Evolutionary conservation across 768 basidiomycete species (phyloP).

Genomic region (Glaciozyma martinii): DNA sequence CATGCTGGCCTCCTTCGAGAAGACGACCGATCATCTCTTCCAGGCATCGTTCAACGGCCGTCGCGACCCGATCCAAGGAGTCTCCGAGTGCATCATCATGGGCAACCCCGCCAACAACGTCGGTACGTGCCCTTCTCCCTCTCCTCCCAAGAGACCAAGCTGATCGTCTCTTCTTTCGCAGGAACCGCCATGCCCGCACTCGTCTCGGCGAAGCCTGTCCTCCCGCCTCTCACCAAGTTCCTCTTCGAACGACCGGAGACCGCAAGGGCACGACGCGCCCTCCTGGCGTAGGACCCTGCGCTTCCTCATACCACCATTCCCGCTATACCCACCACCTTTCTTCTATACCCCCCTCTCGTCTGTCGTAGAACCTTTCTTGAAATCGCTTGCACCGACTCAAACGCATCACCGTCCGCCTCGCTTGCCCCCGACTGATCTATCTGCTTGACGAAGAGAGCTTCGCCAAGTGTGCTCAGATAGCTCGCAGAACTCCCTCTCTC

Average conservation of each 20-base stretch:
- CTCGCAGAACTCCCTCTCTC: too few species aligned
- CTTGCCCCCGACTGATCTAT: too few species aligned
- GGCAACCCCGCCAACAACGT: conserved; percentile 35
- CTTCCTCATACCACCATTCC: too few species aligned
- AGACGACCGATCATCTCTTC: conserved; percentile 98
- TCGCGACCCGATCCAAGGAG: conserved; percentile 86
- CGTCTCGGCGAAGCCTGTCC: conserved; percentile 39
- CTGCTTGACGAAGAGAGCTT: too few species aligned
- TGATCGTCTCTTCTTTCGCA: neutral
- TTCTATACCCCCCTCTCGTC: too few species aligned
- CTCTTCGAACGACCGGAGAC: conserved; percentile 34
- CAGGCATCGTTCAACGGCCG: conserved; percentile 95
- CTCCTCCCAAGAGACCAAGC: neutral
- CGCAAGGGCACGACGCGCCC: too few species aligned
- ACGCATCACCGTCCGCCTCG: too few species aligned
- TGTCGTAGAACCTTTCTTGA: too few species aligned
- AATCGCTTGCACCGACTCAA: too few species aligned
- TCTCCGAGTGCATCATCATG: conserved; percentile 98
- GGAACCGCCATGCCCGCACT: conserved; percentile 40
- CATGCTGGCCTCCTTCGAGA: conserved; percentile 98
- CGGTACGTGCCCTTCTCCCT: neutral
- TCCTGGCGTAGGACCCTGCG: too few species aligned
- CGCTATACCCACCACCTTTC: too few species aligned
- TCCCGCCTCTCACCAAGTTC: conserved; percentile 37
- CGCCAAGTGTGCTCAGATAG: too few species aligned